A percentile compares a stretch with the other conserved stretches of the same genome.
phyloP scores from a whole-genome alignment of 345 rosid genomes.

The Noccaea caerulescens region DNA sequence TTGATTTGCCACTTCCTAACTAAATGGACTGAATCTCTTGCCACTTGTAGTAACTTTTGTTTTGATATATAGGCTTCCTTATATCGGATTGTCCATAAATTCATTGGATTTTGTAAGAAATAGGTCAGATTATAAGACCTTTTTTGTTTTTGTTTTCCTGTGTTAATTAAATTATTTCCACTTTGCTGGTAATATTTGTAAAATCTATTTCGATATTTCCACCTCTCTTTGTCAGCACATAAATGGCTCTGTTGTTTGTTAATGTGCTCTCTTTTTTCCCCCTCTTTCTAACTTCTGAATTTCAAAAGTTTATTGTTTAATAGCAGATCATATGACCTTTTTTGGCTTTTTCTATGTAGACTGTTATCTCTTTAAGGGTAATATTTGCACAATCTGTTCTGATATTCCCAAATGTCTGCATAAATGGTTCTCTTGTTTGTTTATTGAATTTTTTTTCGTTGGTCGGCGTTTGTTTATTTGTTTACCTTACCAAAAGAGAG shows the following conservation, averaged over 20 bases:
- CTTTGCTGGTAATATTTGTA: conserved; percentile 28
- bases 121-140: conserved; percentile 2
- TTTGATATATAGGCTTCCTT: not conserved
- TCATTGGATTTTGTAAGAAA: not conserved
- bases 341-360: conserved; percentile 6
- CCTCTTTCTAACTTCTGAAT: not conserved
- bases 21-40: not conserved
- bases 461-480: conserved; percentile 37
- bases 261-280: not conserved
- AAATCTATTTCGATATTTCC: conserved; percentile 11
- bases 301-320: too few relatives aligned
- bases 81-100: not conserved
- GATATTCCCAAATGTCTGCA: conserved; percentile 25
- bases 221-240: conserved; percentile 28
- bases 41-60: not conserved
- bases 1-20: not conserved
- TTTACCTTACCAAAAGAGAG: conserved; percentile 16
- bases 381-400: conserved; percentile 20
- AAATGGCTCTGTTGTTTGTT: conserved; percentile 35
- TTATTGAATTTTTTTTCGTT: conserved; percentile 11
- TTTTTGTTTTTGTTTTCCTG: not conserved
- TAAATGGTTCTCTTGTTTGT: conserved; percentile 37
- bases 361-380: conserved; percentile 29
- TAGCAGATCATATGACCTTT: conserved; percentile 16
- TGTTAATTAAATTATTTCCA: not conserved